These are phyloP conservation scores for Decorospora gaudefroyi DNA, from an alignment of 2,329 filamentous ascomycete genomes.

Conservation along the genomic window DNA sequence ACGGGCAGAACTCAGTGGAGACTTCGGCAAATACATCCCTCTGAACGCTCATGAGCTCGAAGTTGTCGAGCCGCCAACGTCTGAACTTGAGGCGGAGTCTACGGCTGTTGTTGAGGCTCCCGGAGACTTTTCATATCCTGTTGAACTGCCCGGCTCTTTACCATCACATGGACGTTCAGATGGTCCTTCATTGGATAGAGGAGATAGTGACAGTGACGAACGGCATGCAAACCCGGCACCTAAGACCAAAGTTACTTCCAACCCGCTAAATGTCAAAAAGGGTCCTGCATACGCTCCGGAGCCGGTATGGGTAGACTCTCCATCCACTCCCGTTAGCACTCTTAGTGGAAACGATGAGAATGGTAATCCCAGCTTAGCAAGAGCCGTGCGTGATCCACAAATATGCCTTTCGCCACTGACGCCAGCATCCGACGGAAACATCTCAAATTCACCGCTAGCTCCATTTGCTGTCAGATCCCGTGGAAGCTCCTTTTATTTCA, in stretches of 20 bases:
- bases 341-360: conserved; percentile 9
- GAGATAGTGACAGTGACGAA: not conserved
- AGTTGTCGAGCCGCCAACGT: conserved; percentile 10
- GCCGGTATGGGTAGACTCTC: conserved; percentile 38
- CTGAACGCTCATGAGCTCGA: conserved; percentile 38
- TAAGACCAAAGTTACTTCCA: conserved; percentile 40
- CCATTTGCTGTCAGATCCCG: conserved; percentile 18
- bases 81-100: conserved; percentile 32
- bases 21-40: conserved; percentile 23
- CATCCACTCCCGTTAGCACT: conserved; percentile 24
- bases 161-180: not conserved
- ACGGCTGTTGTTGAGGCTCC: conserved; percentile 32
- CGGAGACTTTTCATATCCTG: conserved; percentile 34
- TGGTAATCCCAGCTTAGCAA: conserved; percentile 5
- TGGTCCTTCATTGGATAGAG: not conserved
- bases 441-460: not conserved
- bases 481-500: conserved; percentile 30
- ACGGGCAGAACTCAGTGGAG: conserved; percentile 35
- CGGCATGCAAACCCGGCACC: too few relatives aligned
- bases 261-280: conserved; percentile 44
- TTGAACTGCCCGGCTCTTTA: conserved; percentile 32
- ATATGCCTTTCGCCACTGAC: conserved; percentile 23
- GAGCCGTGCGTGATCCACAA: not conserved
- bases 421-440: conserved; percentile 4
- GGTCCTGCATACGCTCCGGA: conserved; percentile 55